Percentiles rank a stretch among this genome's conserved stretches.
Evolutionary conservation across 139 green algal species (phyloP).

Genomic region (Micractinium conductrix): DNA sequence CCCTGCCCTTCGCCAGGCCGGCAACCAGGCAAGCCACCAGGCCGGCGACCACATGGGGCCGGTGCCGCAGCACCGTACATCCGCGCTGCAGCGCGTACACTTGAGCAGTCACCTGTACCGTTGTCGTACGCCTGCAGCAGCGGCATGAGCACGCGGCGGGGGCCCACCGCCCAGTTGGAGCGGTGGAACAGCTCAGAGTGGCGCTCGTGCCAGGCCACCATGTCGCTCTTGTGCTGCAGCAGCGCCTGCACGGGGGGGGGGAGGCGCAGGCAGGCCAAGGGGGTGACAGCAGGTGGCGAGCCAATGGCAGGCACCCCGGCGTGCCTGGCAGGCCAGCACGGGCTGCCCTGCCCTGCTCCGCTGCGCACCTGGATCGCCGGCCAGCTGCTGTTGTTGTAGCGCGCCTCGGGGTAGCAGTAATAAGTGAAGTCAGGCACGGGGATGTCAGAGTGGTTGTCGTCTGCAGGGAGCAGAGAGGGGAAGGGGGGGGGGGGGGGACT

Average conservation of each 20-base stretch:
- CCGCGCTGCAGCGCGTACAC: too few species aligned
- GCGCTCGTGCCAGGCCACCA: conserved; percentile 43
- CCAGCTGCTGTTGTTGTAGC: conserved; percentile 47
- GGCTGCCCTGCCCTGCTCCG: too few species aligned
- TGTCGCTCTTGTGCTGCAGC: conserved; percentile 27
- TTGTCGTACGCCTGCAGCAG: conserved; percentile 27
- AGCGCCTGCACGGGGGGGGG: not conserved
- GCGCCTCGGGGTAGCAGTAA: conserved; percentile 48
- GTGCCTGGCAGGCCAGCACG: not conserved
- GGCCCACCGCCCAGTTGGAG: conserved; percentile 48
- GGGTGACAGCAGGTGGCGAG: too few species aligned
- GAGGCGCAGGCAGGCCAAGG: too few species aligned
- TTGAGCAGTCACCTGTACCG: conserved; percentile 23
- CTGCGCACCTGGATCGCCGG: not conserved
- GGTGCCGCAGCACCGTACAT: too few species aligned
- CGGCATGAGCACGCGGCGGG: conserved; percentile 39
- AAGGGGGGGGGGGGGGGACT: not conserved
- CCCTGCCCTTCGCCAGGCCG: too few species aligned
- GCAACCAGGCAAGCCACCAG: too few species aligned
- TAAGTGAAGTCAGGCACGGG: conserved; percentile 52
- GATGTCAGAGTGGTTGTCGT: conserved; percentile 40
- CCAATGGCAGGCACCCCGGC: too few species aligned
- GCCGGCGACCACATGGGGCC: too few species aligned
- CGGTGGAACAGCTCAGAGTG: conserved; percentile 28
- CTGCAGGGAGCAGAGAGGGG: not conserved